Evolutionary conservation across 805 yeast species (phyloP).

Genomic region (Myxozyma geophila): DNA sequence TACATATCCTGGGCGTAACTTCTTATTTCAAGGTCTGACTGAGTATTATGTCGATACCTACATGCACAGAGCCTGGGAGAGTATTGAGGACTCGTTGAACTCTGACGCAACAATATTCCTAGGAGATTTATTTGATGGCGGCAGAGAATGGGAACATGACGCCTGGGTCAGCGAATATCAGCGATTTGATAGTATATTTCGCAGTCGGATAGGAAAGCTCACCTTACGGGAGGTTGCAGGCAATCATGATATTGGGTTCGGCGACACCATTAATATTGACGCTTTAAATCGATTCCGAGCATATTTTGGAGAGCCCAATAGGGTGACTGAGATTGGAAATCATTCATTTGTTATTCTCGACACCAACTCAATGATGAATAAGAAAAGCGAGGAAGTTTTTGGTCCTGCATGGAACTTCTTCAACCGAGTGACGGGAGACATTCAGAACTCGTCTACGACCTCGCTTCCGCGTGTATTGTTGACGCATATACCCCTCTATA

Average conservation of each 20-base stretch:
- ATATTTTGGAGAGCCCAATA: conserved; percentile 72
- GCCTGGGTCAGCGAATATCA: conserved; percentile 70
- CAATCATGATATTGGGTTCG: conserved; percentile 96
- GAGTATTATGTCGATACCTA: conserved; percentile 73
- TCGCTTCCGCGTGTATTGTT: conserved; percentile 67
- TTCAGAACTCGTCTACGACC: conserved; percentile 35
- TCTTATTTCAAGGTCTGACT: conserved; percentile 58
- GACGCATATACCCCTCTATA: conserved; percentile 85
- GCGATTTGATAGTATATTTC: conserved; percentile 72
- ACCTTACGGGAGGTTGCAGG: conserved; percentile 62
- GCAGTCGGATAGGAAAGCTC: conserved; percentile 49
- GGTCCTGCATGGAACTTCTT: conserved; percentile 59
- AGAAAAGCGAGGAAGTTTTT: conserved; percentile 51
- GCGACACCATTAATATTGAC: conserved; percentile 63
- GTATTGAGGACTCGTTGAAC: conserved; percentile 58
- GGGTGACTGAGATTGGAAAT: conserved; percentile 58
- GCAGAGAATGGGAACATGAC: conserved; percentile 78
- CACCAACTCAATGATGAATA: conserved; percentile 78
- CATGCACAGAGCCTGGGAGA: conserved; percentile 73
- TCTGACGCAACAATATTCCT: conserved; percentile 80
- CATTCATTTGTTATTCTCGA: conserved; percentile 81
- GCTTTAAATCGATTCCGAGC: conserved; percentile 67
- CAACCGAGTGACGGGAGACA: conserved; percentile 37
- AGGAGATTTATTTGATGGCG: conserved; percentile 95
- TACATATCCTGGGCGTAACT: conserved; percentile 78